Percentiles rank a stretch among this genome's conserved stretches.
phyloP scores from a whole-genome alignment of 495 filamentous ascomycete species.

The Echria macrotheca region DNA sequence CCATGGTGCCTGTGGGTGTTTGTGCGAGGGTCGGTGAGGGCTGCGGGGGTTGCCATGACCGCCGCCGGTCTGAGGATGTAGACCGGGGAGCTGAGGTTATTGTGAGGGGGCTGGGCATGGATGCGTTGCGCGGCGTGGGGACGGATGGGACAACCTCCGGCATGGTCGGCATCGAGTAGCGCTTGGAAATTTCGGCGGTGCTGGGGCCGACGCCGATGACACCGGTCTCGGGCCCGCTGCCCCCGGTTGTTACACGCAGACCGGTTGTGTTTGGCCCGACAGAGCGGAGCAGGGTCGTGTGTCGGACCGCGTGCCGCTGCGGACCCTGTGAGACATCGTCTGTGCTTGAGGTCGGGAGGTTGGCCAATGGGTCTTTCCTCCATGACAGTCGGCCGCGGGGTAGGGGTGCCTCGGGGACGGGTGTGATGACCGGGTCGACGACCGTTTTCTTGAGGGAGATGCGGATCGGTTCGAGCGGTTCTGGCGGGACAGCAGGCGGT shows the following conservation, averaged over 20 bases:
- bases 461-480: neutral
- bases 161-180: neutral
- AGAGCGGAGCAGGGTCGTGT: neutral
- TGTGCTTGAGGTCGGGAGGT: neutral
- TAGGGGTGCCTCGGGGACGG: neutral
- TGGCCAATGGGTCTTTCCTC: neutral
- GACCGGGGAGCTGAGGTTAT: neutral
- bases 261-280: neutral
- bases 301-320: neutral
- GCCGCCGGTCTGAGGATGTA: neutral
- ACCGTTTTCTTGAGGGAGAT: neutral
- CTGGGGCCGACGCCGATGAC: neutral
- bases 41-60: neutral
- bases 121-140: neutral
- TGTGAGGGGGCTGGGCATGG: neutral
- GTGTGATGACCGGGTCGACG: neutral
- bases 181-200: neutral
- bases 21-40: neutral
- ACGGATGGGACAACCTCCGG: neutral
- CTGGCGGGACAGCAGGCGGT: neutral
- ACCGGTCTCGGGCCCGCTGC: neutral
- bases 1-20: neutral
- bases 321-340: neutral
- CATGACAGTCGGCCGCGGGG: no score
- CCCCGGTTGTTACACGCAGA: neutral